Evolutionary conservation across 163 green algal species (phyloP).

Genomic region (Trebouxiophyceae sp.): DNA sequence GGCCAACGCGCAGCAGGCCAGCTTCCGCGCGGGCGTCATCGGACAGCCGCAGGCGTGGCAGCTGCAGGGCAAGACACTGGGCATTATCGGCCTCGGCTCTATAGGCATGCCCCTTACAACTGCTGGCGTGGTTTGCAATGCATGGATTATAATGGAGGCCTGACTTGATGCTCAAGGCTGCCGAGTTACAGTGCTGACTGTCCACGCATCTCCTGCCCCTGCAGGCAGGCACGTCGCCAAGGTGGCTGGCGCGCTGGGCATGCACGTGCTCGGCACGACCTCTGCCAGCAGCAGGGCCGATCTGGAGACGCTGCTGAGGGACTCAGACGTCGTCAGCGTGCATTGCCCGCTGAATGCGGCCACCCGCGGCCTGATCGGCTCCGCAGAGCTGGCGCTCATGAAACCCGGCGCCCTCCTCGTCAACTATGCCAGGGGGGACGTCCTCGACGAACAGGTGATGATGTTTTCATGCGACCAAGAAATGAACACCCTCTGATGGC

Average conservation of each 20-base stretch:
- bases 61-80: slow-evolving; percentile 37
- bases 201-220: background rate
- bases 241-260: slow-evolving; percentile 25
- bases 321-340: slow-evolving; percentile 32
- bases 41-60: slow-evolving; percentile 41
- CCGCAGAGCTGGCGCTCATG: slow-evolving; percentile 35
- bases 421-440: slow-evolving; percentile 40
- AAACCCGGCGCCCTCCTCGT: slow-evolving; percentile 33
- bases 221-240: slow-evolving; percentile 1
- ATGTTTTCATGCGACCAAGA: background rate
- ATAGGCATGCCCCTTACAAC: slow-evolving; percentile 52
- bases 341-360: slow-evolving; percentile 36
- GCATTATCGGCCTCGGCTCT: slow-evolving; percentile 72
- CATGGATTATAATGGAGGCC: background rate
- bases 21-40: background rate
- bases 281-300: slow-evolving; percentile 19
- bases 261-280: slow-evolving; percentile 30
- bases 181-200: background rate
- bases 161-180: background rate
- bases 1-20: slow-evolving; percentile 24
- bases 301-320: slow-evolving; percentile 28
- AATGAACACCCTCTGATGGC: background rate
- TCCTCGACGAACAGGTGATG: slow-evolving; percentile 35
- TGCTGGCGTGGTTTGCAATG: background rate
- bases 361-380: slow-evolving; percentile 37